Base-by-base conservation (phyloP, 306 rosid genomes). In the Cicer arietinum region DNA sequence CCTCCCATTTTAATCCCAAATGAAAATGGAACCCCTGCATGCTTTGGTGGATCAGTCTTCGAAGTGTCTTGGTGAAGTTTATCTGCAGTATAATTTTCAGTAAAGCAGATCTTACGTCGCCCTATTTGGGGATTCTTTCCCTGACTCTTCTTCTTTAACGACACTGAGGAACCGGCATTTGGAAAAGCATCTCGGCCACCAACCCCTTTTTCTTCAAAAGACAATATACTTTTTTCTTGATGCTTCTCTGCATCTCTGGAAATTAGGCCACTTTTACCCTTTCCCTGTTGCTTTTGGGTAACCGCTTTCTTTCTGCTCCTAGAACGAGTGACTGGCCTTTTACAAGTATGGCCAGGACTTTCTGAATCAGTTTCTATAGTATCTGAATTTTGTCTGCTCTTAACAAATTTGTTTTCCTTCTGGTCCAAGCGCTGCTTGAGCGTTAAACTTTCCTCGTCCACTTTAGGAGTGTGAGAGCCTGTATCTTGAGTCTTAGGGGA, bases 311-410 rank as follows among this genome's bases (percentile, higher is more conserved):
- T 90, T 74, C 80, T 83, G 69, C 83, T 76, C 79, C 68, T 73
- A 22, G 96, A 86, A 74, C 85, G 88, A 78, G 97, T 87, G 74
- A 83, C 82, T 52, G 99, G 97, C 65, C 92, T 88, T 83, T 67
- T 79, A 43, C n/a, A 45, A 73, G 81, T 30, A 45, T 74, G 81
- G 67, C 76, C 84, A 35, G 86, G 80, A 85, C 82, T 81, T 87
- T 94, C 95, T 60, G 97, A 92, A 81, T 90, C 97, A 46, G 93
- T 86, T 88, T 92, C 99, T 77, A 92, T 92, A 13, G 93, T 80
- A 80, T 94, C 97, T 0, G 99, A 94, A 77, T 82, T 88, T 61
- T 90, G 93, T 71, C 76, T 86, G 44, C 71, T 45, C 78, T 79
- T 82, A 72, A 78, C 83, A 60, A 74, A 81, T 56, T 57, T 63